phyloP scores from a whole-genome alignment of 2,329 filamentous ascomycete genomes.

The Zymoseptoria brevis region DNA sequence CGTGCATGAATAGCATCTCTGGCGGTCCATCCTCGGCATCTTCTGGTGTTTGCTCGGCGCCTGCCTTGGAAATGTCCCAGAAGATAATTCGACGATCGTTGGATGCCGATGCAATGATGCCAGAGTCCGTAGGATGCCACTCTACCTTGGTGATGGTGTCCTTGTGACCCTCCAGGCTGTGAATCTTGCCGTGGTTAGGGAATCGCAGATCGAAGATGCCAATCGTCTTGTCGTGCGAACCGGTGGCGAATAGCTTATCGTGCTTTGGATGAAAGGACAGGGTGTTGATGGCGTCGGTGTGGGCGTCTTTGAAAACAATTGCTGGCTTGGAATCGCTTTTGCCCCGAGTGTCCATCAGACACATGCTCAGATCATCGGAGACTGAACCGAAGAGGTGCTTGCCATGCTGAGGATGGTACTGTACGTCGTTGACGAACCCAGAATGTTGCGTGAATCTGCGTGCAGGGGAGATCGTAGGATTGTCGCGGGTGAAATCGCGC shows the following conservation, averaged over 20 bases:
- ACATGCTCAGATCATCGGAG: constrained; percentile 87
- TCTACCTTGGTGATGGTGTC: constrained; percentile 86
- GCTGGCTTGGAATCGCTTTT: constrained; percentile 41
- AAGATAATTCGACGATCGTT: constrained; percentile 92
- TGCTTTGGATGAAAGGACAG: constrained; percentile 86
- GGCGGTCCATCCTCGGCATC: constrained; percentile 92
- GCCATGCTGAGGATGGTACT: constrained; percentile 77
- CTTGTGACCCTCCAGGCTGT: constrained; percentile 79
- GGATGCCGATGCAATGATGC: constrained; percentile 81
- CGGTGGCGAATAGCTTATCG: constrained; percentile 86
- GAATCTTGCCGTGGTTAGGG: constrained; percentile 66
- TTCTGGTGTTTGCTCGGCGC: constrained; percentile 89
- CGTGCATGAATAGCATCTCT: constrained; percentile 98
- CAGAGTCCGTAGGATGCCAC: constrained; percentile 88
- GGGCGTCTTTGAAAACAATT: constrained; percentile 65
- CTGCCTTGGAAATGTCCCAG: constrained; percentile 88
- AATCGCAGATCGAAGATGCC: constrained; percentile 85
- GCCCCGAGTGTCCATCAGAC: constrained; percentile 80
- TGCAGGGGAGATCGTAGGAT: constrained; percentile 61
- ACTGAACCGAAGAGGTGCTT: constrained; percentile 82
- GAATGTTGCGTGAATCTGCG: constrained; percentile 80
- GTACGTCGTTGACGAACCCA: constrained; percentile 91
- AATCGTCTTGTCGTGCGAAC: constrained; percentile 90
- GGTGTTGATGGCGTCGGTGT: constrained; percentile 91
- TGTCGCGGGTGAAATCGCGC: constrained; percentile 59